Conservation (phyloP, 2,329 filamentous ascomycete genomes). For the Rhytidhysteron rufulum region DNA sequence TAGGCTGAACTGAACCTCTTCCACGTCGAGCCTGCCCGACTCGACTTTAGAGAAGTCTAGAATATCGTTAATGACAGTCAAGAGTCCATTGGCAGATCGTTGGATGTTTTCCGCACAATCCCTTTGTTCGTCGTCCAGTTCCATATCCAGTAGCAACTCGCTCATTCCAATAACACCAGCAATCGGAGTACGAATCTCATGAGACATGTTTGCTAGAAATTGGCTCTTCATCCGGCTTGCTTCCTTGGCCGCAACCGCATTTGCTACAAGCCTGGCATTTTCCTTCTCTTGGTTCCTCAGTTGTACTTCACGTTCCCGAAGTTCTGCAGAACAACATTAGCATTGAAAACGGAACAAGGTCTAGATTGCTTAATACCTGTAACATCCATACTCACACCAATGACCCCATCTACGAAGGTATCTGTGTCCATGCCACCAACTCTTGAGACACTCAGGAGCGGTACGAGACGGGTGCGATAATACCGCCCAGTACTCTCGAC, state of each 20-base stretch:
- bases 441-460: conserved; percentile 57
- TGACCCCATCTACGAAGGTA: conserved; percentile 63
- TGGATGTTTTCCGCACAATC: conserved; percentile 77
- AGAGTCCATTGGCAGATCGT: conserved; percentile 71
- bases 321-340: conserved; percentile 38
- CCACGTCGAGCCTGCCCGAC: conserved; percentile 71
- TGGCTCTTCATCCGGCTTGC: conserved; percentile 76
- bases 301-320: conserved; percentile 62
- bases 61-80: conserved; percentile 89
- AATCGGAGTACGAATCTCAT: conserved; percentile 75
- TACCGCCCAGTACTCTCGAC: conserved; percentile 57
- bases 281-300: conserved; percentile 63
- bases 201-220: conserved; percentile 78
- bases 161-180: conserved; percentile 79
- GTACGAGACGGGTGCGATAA: conserved; percentile 69
- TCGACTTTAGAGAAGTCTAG: conserved; percentile 86
- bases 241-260: conserved; percentile 75
- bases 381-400: conserved; percentile 76
- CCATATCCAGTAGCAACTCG: conserved; percentile 66
- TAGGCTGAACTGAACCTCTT: conserved; percentile 75
- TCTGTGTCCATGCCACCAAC: conserved; percentile 42
- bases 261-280: conserved; percentile 67
- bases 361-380: conserved; percentile 44
- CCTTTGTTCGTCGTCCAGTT: conserved; percentile 65
- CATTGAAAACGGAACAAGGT: too few relatives aligned